Base-by-base conservation (phyloP, 1,284 basidiomycete species). In the Sporisorium sorghi region DNA sequence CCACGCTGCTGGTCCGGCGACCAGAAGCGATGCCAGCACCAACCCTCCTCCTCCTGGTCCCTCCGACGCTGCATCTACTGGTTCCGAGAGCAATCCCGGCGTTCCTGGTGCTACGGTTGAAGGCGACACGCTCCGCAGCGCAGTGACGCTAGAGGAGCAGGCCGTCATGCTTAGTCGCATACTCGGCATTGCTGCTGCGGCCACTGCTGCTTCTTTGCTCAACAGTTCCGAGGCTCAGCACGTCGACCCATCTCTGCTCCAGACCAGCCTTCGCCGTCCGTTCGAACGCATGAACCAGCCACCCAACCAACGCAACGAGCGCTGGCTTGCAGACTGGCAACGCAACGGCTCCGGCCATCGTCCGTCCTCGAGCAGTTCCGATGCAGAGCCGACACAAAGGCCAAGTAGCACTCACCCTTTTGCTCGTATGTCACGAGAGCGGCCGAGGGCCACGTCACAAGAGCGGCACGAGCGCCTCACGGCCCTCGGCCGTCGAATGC, bases 121-220 rank as follows among this genome's bases (percentile, higher is more conserved):
- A 17, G 66, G 60, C 17, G 64, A 71, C 4, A 46, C 62, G 32
- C 59, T 68, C 19, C 77, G 78, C 35, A 58, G 67, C 23, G 79
- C 74, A 1, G 82, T 80, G 12, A 80, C 82, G 24, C 56, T 83
- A 0, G 80, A 80, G 40, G 82, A 83, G 50, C 82, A 83, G 61
- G 81, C 80, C 17, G 76, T 76, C 52, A 83, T 83, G 81, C 70
- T 83, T 12, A 76, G 74, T 54, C 72, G 80, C 11, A 81, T 83
- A 21, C 58, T 82, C 7, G 69, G 74, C 33, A 78, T 83, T 21
- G 82, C 82, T 9, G 72, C 82, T 9, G 81, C 82, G 23, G 82
- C 81, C 3, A 83, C 82, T 5, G 82, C 82, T 24, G 75, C 81
- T 2, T 83, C 82, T 14, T 61, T 83, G 46, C 67, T 83, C 43